phyloP scores from a whole-genome alignment of 2,329 filamentous ascomycete genomes.

The Exophiala dermatitidis region DNA sequence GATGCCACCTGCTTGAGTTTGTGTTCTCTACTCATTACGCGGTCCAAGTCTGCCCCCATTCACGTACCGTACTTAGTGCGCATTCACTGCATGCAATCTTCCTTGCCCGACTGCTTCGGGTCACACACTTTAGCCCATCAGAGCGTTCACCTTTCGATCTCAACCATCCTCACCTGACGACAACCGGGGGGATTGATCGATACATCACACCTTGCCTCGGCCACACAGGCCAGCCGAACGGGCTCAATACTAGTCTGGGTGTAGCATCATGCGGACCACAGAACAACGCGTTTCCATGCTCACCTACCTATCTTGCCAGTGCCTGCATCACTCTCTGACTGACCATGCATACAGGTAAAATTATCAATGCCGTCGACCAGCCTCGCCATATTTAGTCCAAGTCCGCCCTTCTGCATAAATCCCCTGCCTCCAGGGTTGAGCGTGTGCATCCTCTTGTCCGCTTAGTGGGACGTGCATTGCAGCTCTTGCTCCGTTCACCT shows the following conservation, averaged over 20 bases:
- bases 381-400: neutral
- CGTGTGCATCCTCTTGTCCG: neutral
- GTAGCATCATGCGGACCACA: neutral
- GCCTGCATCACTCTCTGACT: neutral
- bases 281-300: too few relatives aligned
- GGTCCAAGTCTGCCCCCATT: neutral
- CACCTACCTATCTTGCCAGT: too few relatives aligned
- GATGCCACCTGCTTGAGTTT: too few relatives aligned
- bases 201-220: slow-evolving; percentile 1
- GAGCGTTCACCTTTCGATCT: slow-evolving; percentile 14
- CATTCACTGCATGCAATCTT: neutral
- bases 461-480: neutral
- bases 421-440: neutral
- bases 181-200: slow-evolving; percentile 2
- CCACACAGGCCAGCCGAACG: slow-evolving; percentile 1
- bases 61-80: neutral
- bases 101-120: slow-evolving; percentile 1
- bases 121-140: slow-evolving; percentile 12
- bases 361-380: neutral
- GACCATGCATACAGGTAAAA: neutral
- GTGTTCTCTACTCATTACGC: neutral
- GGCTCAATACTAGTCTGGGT: neutral
- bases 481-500: neutral
- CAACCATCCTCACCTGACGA: slow-evolving; percentile 7
- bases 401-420: neutral